These are phyloP conservation scores for Strobilomyces confusus DNA, from an alignment of 768 basidiomycete genomes.

Conservation along the genomic window DNA sequence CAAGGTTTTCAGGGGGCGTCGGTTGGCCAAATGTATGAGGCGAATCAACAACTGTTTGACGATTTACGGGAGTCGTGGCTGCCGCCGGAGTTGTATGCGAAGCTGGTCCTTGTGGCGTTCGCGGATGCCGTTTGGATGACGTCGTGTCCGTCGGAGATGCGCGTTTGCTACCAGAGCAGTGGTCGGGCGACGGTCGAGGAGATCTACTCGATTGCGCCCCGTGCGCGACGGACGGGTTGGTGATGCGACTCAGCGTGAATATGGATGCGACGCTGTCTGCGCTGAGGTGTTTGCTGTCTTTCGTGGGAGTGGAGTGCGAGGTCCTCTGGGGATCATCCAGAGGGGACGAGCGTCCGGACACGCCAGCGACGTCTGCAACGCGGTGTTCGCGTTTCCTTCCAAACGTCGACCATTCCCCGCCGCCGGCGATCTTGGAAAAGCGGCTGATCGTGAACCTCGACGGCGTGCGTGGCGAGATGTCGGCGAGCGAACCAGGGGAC, in stretches of 20 bases:
- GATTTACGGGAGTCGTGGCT: conserved; percentile 27
- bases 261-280: conserved; percentile 17
- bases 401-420: conserved; percentile 36
- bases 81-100: conserved; percentile 17
- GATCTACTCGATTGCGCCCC: conserved; percentile 16
- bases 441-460: conserved; percentile 11
- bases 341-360: conserved; percentile 12
- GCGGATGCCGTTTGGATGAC: conserved; percentile 25
- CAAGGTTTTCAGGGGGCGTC: conserved; percentile 29
- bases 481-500: conserved; percentile 1
- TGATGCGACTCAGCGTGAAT: conserved; percentile 19
- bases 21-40: conserved; percentile 41
- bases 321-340: conserved; percentile 8
- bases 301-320: conserved; percentile 19
- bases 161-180: conserved; percentile 19
- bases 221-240: conserved; percentile 3
- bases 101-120: conserved; percentile 23
- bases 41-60: conserved; percentile 28
- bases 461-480: conserved; percentile 11
- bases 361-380: conserved; percentile 10
- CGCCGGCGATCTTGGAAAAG: conserved; percentile 16
- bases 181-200: conserved; percentile 17
- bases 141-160: conserved; percentile 31
- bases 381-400: conserved; percentile 25
- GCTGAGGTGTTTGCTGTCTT: conserved; percentile 12